A percentile compares a stretch with the other conserved stretches of the same genome.
These are phyloP conservation scores for Pythium biforme DNA, from an alignment of 352 stramenopile genomes.

Conservation along the genomic window DNA sequence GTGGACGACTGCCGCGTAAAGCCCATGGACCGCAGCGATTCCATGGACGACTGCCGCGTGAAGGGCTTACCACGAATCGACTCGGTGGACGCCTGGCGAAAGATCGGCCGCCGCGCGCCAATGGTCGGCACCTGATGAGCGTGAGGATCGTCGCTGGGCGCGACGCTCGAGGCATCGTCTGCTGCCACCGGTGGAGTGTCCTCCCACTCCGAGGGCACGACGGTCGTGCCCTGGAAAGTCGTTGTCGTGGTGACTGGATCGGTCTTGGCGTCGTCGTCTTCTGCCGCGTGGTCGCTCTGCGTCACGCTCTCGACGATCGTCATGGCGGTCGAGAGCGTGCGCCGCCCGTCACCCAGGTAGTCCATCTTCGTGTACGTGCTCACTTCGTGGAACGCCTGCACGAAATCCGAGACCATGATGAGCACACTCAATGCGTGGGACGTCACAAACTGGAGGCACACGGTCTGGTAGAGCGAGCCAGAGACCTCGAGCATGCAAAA, in stretches of 20 bases:
- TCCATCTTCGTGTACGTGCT: slow-evolving; percentile 5
- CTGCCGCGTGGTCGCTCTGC: not conserved
- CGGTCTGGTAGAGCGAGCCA: slow-evolving; percentile 31
- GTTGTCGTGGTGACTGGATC: not conserved
- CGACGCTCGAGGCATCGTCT: not conserved
- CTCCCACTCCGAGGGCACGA: not conserved
- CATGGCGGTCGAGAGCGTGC: slow-evolving; percentile 10
- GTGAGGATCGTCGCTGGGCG: not conserved
- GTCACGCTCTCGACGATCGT: slow-evolving; percentile 14
- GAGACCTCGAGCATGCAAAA: slow-evolving; percentile 42
- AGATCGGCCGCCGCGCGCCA: too few species aligned
- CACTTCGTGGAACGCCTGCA: slow-evolving; percentile 22
- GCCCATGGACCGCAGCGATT: not conserved
- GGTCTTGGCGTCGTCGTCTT: not conserved
- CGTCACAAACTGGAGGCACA: slow-evolving; percentile 29
- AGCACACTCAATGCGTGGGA: slow-evolving; percentile 5
- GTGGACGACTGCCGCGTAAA: not conserved
- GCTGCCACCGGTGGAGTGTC: too few species aligned
- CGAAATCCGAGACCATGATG: slow-evolving; percentile 20
- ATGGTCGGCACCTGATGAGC: not conserved
- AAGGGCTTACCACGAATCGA: not conserved
- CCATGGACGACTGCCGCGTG: not conserved
- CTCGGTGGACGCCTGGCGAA: not conserved
- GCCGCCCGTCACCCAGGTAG: slow-evolving; percentile 16
- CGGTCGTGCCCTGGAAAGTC: not conserved